Evolutionary conservation across 2,329 filamentous ascomycete genomes (phyloP).

Genomic region (Pseudonectria buxi): DNA sequence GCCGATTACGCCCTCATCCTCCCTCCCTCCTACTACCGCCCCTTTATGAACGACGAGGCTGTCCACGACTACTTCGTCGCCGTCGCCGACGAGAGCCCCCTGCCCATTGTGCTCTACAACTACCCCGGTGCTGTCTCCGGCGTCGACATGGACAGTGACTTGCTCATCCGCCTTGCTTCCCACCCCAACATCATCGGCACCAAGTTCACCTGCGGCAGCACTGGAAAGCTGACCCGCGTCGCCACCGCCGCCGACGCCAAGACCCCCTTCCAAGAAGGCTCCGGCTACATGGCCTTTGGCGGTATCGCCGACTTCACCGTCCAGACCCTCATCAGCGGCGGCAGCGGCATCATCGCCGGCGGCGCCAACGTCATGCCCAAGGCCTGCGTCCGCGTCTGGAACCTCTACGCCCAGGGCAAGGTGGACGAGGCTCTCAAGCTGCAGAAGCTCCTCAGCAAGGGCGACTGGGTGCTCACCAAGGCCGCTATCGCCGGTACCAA

Average conservation of each 20-base stretch:
- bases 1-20: constrained; percentile 76
- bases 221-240: constrained; percentile 80
- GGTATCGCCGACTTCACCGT: constrained; percentile 84
- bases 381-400: constrained; percentile 70
- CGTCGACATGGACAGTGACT: constrained; percentile 84
- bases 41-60: constrained; percentile 66
- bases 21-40: constrained; percentile 77
- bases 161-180: constrained; percentile 70
- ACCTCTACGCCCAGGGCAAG: constrained; percentile 67
- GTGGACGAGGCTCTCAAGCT: constrained; percentile 66
- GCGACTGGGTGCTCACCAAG: constrained; percentile 80
- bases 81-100: constrained; percentile 67
- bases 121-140: constrained; percentile 83
- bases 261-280: constrained; percentile 53
- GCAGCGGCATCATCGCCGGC: constrained; percentile 78
- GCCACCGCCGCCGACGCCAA: constrained; percentile 65
- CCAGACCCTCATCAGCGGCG: constrained; percentile 72
- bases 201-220: constrained; percentile 90
- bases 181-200: constrained; percentile 83
- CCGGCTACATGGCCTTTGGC: constrained; percentile 77
- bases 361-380: constrained; percentile 82
- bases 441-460: constrained; percentile 70
- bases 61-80: constrained; percentile 66
- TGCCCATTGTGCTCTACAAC: constrained; percentile 84
- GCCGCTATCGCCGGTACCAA: constrained; percentile 82